Base-by-base conservation (phyloP, 225 moss, liverwort and hornwort genomes). In the Climacium dendroides region DNA sequence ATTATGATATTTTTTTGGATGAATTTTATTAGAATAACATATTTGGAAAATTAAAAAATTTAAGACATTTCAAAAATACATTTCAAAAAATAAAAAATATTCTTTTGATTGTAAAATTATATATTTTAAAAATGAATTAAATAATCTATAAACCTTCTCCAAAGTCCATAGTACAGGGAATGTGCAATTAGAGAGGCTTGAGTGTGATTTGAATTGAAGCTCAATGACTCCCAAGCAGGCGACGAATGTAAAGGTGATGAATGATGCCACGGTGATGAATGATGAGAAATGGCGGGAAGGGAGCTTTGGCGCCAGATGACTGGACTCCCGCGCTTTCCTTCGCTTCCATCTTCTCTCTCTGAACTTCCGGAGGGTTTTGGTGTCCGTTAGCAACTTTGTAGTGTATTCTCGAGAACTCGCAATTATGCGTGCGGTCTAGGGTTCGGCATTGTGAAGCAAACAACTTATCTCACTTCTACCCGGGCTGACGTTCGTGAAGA, bases 281-380 rank as follows among this genome's bases (percentile, higher is more conserved):
- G 55, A 48, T 8, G 18, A 39, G 32, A 58, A 23, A 52, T 85
- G 91, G 91, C 91, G 91, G 91, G 89, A 89, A 87, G 37, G 1
- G 59, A 43, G 43, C 9, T 15, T 78, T 89, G 78, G 89, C 91
- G 91, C 89, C 72, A 91, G 78, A 81, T 87, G 89, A 77, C 62
- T 72, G 78, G 71, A 78, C 82, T 85, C 88, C 88, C 88, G 88
- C 88, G 77, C 83, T 41, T 22, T 50, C 62, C 32, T 29, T 19
- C 2, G 10, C 30, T n/a, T 63, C 63, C 32, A 4, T 55, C 2
- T 47, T 32, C 43, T 29, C 85, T 39, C n/a, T n/a, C 74, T 4
- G 62, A 35, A 53, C 43, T 37, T 15, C 0, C 66, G 19, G 17
- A 83, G 84, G 85, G 88, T 85, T 88, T 84, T 3, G 32, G 85